Percentiles rank a stretch among this genome's conserved stretches.
Evolutionary conservation across 345 rosid genomes (phyloP).

Genomic region (Linum tenue): DNA sequence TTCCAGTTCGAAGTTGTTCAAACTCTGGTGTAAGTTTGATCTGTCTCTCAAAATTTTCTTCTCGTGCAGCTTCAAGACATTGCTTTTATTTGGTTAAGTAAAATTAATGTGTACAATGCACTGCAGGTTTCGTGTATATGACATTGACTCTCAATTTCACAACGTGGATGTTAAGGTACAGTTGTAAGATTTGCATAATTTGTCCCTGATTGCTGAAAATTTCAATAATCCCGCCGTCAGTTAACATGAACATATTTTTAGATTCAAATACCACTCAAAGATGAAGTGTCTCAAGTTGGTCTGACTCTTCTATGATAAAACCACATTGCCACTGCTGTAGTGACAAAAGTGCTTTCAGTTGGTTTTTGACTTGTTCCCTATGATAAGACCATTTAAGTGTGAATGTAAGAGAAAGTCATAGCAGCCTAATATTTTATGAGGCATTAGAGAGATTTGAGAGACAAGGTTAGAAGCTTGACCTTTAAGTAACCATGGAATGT

Average conservation of each 20-base stretch:
- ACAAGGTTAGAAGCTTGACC: neutral
- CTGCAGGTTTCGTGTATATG: conserved; percentile 63
- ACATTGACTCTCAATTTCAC: conserved; percentile 72
- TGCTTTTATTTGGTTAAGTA: conserved; percentile 12
- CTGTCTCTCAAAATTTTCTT: neutral
- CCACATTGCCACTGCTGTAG: neutral
- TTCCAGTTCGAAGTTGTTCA: conserved; percentile 78
- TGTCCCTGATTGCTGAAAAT: neutral
- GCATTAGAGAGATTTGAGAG: neutral
- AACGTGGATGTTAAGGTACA: conserved; percentile 61
- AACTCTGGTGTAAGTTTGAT: conserved; percentile 56
- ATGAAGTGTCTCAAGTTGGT: neutral
- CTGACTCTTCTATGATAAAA: neutral
- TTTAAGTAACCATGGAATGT: neutral
- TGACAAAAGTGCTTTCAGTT: neutral
- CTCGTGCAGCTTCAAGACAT: conserved; percentile 3
- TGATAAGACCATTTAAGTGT: too few relatives aligned
- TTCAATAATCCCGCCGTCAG: neutral
- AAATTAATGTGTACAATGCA: conserved; percentile 12
- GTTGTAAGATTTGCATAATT: neutral
- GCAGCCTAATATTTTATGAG: neutral
- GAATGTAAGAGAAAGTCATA: neutral
- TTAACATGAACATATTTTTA: neutral
- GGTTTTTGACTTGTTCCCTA: neutral
- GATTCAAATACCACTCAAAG: neutral